phyloP scores from a whole-genome alignment of 208 protist species.

The Eutreptiella sp. region DNA sequence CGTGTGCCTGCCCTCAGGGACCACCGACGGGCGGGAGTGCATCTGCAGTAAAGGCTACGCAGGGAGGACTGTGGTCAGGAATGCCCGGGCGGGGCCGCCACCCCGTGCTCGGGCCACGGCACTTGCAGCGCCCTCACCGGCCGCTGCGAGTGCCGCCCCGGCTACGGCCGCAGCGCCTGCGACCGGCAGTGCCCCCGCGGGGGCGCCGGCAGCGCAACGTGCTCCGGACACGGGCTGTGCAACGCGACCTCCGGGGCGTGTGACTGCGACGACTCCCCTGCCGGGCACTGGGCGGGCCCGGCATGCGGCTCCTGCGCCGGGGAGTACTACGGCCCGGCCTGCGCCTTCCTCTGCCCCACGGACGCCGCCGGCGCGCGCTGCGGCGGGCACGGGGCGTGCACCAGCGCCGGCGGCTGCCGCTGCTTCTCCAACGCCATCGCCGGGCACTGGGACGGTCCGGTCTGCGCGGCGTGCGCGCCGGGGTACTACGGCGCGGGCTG shows the following conservation, averaged over 20 bases:
- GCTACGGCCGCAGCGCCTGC: constrained; percentile 56
- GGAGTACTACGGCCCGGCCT: constrained; percentile 23
- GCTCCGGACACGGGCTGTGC: constrained; percentile 46
- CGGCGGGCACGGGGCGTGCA: constrained; percentile 17
- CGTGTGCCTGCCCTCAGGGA: not conserved
- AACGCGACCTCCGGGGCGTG: constrained; percentile 29
- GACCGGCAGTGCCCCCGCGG: constrained; percentile 56
- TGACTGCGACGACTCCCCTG: constrained; percentile 6
- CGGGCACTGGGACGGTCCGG: constrained; percentile 15
- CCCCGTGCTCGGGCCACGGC: constrained; percentile 46
- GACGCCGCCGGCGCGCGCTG: no score
- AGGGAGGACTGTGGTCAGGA: not conserved
- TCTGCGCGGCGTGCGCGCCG: constrained; percentile 9
- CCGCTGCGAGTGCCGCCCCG: constrained; percentile 44
- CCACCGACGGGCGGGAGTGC: not conserved
- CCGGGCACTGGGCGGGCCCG: not conserved
- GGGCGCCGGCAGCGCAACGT: constrained; percentile 44
- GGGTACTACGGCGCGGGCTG: constrained; percentile 19
- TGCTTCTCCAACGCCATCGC: constrained; percentile 20
- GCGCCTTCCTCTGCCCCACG: no score
- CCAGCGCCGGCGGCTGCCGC: not conserved
- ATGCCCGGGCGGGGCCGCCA: not conserved
- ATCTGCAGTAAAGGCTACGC: no score
- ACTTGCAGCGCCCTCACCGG: constrained; percentile 40
- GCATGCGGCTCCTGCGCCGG: not conserved